A percentile compares a stretch with the other conserved stretches of the same genome.
These are phyloP conservation scores for Ceratocystis cubensis DNA, from an alignment of 2,329 filamentous ascomycete genomes.

Conservation along the genomic window DNA sequence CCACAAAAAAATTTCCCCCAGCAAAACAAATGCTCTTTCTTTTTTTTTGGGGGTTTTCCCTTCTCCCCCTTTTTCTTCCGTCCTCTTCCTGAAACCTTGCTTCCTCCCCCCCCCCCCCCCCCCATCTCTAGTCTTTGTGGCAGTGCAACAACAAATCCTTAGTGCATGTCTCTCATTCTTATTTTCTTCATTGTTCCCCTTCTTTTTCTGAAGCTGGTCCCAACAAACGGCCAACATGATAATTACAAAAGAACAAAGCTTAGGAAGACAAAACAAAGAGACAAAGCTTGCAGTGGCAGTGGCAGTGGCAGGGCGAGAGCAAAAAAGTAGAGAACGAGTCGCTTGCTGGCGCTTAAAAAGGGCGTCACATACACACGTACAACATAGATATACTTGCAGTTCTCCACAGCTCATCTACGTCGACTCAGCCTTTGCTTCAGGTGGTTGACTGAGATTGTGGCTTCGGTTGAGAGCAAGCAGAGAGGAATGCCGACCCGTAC, in stretches of 20 bases:
- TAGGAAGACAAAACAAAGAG: no score
- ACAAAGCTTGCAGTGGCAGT: background rate
- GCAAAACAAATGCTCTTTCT: no score
- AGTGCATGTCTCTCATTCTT: background rate
- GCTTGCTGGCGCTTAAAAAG: background rate
- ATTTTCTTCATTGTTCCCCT: background rate
- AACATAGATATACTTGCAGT: slow-evolving; percentile 3
- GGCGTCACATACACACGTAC: background rate
- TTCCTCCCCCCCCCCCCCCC: background rate
- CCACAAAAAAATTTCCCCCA: no score
- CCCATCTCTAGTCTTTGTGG: background rate
- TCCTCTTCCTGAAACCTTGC: no score
- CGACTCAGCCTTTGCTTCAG: background rate
- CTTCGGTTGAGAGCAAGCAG: background rate
- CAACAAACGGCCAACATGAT: background rate
- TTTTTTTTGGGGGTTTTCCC: no score
- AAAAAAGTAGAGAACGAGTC: background rate
- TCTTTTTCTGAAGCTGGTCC: background rate
- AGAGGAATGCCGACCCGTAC: background rate
- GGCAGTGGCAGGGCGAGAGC: slow-evolving; percentile 1
- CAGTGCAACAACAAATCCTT: slow-evolving; percentile 1
- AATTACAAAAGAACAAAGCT: background rate
- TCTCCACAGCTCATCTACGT: background rate
- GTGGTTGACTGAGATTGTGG: background rate
- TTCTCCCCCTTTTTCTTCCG: no score